Evolutionary conservation across 208 protist genomes (phyloP).

Genomic region (Herpetomonas samuelpessoai): DNA sequence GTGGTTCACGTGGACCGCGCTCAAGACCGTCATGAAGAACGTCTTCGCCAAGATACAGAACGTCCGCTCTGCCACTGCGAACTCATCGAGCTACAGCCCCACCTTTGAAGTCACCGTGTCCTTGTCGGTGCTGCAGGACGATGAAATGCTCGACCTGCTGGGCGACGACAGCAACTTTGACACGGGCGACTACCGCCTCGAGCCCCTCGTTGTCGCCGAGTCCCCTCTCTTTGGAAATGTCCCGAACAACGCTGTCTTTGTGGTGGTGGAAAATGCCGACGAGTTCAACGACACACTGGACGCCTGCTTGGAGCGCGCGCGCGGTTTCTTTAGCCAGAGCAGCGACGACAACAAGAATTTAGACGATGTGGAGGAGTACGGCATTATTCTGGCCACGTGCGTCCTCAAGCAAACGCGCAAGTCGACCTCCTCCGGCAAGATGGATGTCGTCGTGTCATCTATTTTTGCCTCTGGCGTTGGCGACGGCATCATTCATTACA

Average conservation of each 20-base stretch:
- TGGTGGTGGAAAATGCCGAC: slow-evolving; percentile 45
- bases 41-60: slow-evolving; percentile 37
- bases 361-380: slow-evolving; percentile 36
- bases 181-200: slow-evolving; percentile 10
- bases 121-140: slow-evolving; percentile 62
- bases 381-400: slow-evolving; percentile 61
- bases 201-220: slow-evolving; percentile 54
- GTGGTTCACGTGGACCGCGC: slow-evolving; percentile 66
- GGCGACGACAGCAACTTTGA: slow-evolving; percentile 15
- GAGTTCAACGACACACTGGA: slow-evolving; percentile 71
- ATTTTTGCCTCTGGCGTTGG: slow-evolving; percentile 71
- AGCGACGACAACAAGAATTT: slow-evolving; percentile 11
- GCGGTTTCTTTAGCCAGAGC: slow-evolving; percentile 9
- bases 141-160: slow-evolving; percentile 68
- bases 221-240: slow-evolving; percentile 76
- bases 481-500: slow-evolving; percentile 70
- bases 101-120: slow-evolving; percentile 48
- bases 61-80: neutral
- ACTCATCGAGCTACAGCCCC: slow-evolving; percentile 1
- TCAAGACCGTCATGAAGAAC: slow-evolving; percentile 52
- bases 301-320: slow-evolving; percentile 19
- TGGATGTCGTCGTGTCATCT: slow-evolving; percentile 67
- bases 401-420: slow-evolving; percentile 66
- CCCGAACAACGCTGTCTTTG: slow-evolving; percentile 49
- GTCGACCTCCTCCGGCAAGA: slow-evolving; percentile 24